Conservation (phyloP, 1,284 basidiomycete species). For the Fomitopsis palustris region DNA sequence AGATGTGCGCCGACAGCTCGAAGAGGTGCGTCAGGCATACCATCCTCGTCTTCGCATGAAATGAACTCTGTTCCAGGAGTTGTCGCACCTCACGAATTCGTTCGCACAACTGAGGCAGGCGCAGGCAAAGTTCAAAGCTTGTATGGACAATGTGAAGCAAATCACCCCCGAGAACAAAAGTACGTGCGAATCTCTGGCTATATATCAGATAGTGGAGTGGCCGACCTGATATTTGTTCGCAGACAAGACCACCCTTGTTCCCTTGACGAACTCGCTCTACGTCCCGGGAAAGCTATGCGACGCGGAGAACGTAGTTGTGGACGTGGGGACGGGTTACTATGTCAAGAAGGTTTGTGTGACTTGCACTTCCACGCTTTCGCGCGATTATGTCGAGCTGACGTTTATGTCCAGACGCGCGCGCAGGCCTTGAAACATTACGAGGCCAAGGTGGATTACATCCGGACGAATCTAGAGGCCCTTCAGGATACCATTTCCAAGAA, state of each 20-base stretch:
- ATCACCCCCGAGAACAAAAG: conserved; percentile 75
- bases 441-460: conserved; percentile 75
- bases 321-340: conserved; percentile 96
- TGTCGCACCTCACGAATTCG: conserved; percentile 89
- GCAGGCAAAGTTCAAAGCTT: conserved; percentile 88
- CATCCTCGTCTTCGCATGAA: conserved; percentile 2
- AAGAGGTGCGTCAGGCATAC: conserved; percentile 55
- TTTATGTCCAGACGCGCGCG: conserved; percentile 57
- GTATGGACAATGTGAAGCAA: conserved; percentile 81
- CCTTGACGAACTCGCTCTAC: conserved; percentile 92
- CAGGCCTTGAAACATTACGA: conserved; percentile 79
- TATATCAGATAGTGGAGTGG: not conserved
- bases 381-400: not conserved
- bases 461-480: conserved; percentile 75
- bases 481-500: conserved; percentile 87
- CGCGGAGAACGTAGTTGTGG: conserved; percentile 86
- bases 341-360: conserved; percentile 79
- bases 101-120: conserved; percentile 92
- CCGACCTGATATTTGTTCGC: conserved; percentile 25
- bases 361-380: not conserved
- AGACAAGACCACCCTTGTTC: conserved; percentile 90
- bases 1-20: conserved; percentile 85
- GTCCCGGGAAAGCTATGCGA: conserved; percentile 90
- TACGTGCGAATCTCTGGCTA: conserved; percentile 31
- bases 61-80: conserved; percentile 55